Evolutionary conservation across 164 flowering plant species (phyloP).

Genomic region (Warburgia ugandensis): DNA sequence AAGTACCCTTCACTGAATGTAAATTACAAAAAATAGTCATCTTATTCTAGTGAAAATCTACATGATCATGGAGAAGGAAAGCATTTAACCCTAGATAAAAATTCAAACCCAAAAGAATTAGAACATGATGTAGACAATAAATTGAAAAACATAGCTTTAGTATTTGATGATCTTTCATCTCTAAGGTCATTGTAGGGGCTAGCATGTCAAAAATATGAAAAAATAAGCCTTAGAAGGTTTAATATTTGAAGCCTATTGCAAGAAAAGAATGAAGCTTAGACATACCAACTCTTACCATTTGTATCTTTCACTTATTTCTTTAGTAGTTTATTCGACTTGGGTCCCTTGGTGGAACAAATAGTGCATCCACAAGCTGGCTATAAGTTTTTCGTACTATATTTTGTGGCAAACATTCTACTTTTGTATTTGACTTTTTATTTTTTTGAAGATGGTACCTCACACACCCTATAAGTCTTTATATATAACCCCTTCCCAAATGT

Average conservation of each 20-base stretch:
- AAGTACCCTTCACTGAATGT: too few species aligned
- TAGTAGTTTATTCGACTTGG: conserved; percentile 63
- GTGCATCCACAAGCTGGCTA: conserved; percentile 64
- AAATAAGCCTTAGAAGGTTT: background rate
- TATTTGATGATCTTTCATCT: conserved; percentile 70
- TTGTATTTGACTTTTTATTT: too few species aligned
- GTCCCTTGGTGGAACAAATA: conserved; percentile 69
- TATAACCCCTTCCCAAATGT: too few species aligned
- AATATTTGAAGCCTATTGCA: background rate
- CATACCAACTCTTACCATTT: conserved; percentile 58
- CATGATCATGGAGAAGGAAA: too few species aligned
- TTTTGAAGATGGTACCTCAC: too few species aligned
- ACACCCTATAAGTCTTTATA: too few species aligned
- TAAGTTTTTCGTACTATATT: conserved; percentile 32
- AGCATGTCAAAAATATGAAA: conserved; percentile 86
- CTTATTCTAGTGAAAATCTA: too few species aligned
- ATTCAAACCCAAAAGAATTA: too few species aligned
- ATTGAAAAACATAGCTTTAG: conserved; percentile 47
- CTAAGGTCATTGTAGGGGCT: conserved; percentile 74
- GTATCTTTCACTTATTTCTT: conserved; percentile 73
- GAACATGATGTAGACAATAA: background rate
- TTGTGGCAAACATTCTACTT: conserved; percentile 8
- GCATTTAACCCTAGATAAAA: too few species aligned
- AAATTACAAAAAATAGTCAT: too few species aligned
- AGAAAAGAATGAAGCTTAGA: conserved; percentile 1